Evolutionary conservation across 1,284 basidiomycete species (phyloP), one percentile per base, ranked within the genome.

Genomic region (Pseudozyma sp.): DNA sequence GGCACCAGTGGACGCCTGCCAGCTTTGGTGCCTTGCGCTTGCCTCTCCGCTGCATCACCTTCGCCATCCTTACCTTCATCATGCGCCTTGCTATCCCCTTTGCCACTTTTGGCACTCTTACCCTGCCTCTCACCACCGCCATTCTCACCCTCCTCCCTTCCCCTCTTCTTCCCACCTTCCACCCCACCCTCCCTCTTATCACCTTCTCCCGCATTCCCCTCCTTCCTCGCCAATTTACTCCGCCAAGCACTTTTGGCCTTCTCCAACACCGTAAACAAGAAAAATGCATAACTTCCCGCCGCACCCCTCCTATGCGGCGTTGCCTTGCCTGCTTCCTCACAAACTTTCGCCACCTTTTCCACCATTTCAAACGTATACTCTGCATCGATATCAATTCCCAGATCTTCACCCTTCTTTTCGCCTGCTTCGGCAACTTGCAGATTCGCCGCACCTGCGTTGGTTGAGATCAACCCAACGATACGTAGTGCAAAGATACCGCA

Each of bases 401-500:
- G 14, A 52, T 58, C 69, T 52, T 67, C 58, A 38, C 52, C 62
- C 12, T 65, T 44, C n/a, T 10, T 44, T 39, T 25, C 36, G 18
- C 40, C 43, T 52, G 19, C 36, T 40, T 19, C 38, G 25, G 50
- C 55, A 19, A 62, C 59, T 40, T 62, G 59, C 18, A 62, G 25
- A 34, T 47, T 55, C 14, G 54, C 31, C 3, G 52, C 53, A 8
- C 58, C 64, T 1, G 60, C 59, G n/a, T 51, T 47, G 1, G 58
- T 69, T 1, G 59, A 55, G 43, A 69, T 73, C 14, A 78, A 54
- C 3, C 61, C 71, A 5, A 64, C 70, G 35, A 78, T 73, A 12
- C 61, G 61, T 16, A 79, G 63, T n/a, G 76, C 76, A 51, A 79
- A 76, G 16, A 79, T 75, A 44, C 67, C 70, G 39, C 73, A 75